These are phyloP conservation scores for Sequoiadendron giganteum DNA, from an alignment of 75 land plant genomes.

Conservation along the genomic window DNA sequence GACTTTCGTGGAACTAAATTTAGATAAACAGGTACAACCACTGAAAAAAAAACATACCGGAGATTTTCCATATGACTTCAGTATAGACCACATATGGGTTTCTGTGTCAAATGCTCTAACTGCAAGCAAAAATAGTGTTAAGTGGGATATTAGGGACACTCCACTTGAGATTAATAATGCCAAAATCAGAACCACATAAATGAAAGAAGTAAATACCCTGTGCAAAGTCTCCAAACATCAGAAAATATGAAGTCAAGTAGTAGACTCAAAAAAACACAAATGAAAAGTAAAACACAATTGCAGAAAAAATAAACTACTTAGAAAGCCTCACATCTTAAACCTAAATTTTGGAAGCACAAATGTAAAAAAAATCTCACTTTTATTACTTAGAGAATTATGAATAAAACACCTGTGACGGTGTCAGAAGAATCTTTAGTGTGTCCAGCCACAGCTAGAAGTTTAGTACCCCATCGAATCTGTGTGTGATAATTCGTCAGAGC, in stretches of 20 bases:
- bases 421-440: constrained; percentile 56
- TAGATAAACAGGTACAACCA: background rate
- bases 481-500: constrained; percentile 6
- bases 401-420: constrained; percentile 47
- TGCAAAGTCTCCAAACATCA: background rate
- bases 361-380: background rate
- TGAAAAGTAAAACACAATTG: background rate
- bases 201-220: background rate
- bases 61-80: constrained; percentile 60
- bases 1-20: background rate
- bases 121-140: constrained; percentile 29
- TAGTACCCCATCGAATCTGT: constrained; percentile 71
- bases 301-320: no score
- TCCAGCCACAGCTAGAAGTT: constrained; percentile 77
- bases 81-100: constrained; percentile 38
- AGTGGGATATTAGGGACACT: background rate
- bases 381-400: background rate
- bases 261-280: background rate
- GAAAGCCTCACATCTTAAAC: background rate
- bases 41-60: constrained; percentile 40
- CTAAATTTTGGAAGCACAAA: background rate
- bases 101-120: constrained; percentile 75
- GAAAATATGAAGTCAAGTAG: background rate
- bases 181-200: constrained; percentile 5
- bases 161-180: background rate